These are phyloP conservation scores for Neofusicoccum sp. DNA, from an alignment of 2,329 filamentous ascomycete species.

Conservation along the genomic window DNA sequence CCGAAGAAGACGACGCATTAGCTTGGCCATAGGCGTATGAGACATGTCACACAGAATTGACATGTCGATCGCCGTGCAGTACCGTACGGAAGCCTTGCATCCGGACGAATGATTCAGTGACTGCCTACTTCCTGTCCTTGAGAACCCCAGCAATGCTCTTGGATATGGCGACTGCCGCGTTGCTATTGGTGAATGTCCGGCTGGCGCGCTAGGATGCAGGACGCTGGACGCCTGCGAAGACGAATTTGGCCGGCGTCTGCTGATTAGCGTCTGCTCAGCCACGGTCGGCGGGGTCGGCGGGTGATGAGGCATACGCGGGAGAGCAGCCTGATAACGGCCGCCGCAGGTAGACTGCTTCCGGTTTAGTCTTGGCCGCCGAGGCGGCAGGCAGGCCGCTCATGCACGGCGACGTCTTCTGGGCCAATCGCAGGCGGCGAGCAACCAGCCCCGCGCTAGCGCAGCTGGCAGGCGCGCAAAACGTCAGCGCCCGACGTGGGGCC, in stretches of 20 bases:
- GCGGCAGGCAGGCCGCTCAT: neutral
- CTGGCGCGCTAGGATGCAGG: neutral
- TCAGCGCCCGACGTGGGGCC: slow-evolving; percentile 17
- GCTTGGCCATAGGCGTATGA: too few species aligned
- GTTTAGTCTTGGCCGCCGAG: neutral
- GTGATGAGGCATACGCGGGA: slow-evolving; percentile 1
- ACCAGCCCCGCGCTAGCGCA: slow-evolving; percentile 4
- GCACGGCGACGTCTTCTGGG: neutral
- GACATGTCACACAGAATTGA: too few species aligned
- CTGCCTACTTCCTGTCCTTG: too few species aligned
- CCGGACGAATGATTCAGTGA: slow-evolving; percentile 11
- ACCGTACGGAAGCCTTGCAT: slow-evolving; percentile 7
- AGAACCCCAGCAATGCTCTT: too few species aligned
- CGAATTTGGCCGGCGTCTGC: slow-evolving; percentile 3
- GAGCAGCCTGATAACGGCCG: neutral
- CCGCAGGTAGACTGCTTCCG: neutral
- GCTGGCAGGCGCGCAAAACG: neutral
- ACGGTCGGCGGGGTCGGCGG: slow-evolving; percentile 1
- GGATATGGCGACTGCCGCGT: too few species aligned
- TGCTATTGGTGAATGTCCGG: too few species aligned
- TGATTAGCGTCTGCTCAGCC: slow-evolving; percentile 6
- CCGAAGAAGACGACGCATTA: too few species aligned
- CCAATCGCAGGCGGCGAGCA: neutral
- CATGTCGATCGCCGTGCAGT: neutral
- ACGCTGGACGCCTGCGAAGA: neutral